These are phyloP conservation scores for Kodamaea sagamina DNA, from an alignment of 805 yeast species.

Conservation along the genomic window DNA sequence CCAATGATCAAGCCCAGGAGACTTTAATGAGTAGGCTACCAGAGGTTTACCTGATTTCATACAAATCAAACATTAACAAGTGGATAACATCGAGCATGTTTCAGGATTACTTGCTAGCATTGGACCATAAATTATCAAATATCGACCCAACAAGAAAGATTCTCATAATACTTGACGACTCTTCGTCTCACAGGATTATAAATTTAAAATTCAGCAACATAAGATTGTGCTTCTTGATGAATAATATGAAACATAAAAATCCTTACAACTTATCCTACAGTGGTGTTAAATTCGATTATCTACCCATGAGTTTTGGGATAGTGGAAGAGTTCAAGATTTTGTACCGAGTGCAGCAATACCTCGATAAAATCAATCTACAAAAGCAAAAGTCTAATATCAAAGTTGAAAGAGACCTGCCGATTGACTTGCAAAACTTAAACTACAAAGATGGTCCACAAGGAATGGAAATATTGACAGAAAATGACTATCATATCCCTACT, in stretches of 20 bases:
- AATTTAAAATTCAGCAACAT: constrained; percentile 41
- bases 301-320: constrained; percentile 67
- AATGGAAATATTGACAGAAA: constrained; percentile 37
- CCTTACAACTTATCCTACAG: constrained; percentile 36
- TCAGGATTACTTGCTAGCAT: constrained; percentile 59
- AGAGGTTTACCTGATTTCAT: constrained; percentile 51
- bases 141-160: constrained; percentile 49
- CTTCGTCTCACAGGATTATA: constrained; percentile 59
- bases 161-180: constrained; percentile 58
- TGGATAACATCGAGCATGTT: constrained; percentile 66
- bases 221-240: constrained; percentile 38
- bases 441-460: constrained; percentile 12
- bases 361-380: constrained; percentile 43
- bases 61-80: constrained; percentile 60
- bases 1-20: constrained; percentile 4
- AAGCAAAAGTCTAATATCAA: constrained; percentile 19
- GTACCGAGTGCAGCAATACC: constrained; percentile 59
- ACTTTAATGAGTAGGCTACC: constrained; percentile 43
- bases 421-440: constrained; percentile 3
- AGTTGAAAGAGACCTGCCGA: constrained; percentile 3
- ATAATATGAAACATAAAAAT: constrained; percentile 39
- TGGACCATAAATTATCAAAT: constrained; percentile 58
- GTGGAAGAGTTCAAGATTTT: constrained; percentile 60
- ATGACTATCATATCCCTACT: constrained; percentile 50
- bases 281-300: constrained; percentile 53